Base-by-base conservation (phyloP, 2,329 filamentous ascomycete species). In the Pseudocercospora pini-densiflorae region DNA sequence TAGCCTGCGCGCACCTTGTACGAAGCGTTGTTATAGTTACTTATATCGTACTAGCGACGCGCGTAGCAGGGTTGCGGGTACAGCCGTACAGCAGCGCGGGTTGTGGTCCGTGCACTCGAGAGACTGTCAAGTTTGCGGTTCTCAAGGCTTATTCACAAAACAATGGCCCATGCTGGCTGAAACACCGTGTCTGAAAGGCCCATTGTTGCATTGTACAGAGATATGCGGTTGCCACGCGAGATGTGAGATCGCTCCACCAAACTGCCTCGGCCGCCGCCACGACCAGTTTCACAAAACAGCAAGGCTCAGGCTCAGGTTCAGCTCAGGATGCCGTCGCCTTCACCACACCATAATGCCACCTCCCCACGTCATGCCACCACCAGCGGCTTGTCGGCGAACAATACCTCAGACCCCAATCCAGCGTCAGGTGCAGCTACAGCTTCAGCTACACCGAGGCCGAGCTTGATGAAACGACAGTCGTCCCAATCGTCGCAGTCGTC, bases 391-490 rank as follows among this genome's bases (percentile, higher is more conserved):
- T 19, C 21, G 47, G 47, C 47, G 47, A 51, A 24, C 47, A 51
- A 23, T 27, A 51, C 47, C 21, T 51, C 47, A 23, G 21, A 51
- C 9, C 14, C 47, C 23, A 31, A 21, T 58, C n/a, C 55, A 12
- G 31, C 23, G 23, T 27, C 27, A n/a, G 55, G 16, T 43, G 55
- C 55, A 29, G 61, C 61, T 23, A 36, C 61, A 36, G 53, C 59
- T 49, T 51, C 40, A 29, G 27, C 49, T 43, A 59, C 21, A 43
- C 59, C 54, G 58, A 62, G 47, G 27, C 74, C 75, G 24, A 61
- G 71, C n/a, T 59, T 73, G 29, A 71, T 73, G 66, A 73, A 74
- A 63, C 68, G 74, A 51, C 72, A 76, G 67, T 75, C 71, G 64
- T 76, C 74, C 63, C 72, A 73, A 45, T 72, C 71, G 14, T 74